A percentile compares a stretch with the other conserved stretches of the same genome.
Evolutionary conservation across 2,329 filamentous ascomycete genomes (phyloP).

Genomic region (Aspergillus neotritici): DNA sequence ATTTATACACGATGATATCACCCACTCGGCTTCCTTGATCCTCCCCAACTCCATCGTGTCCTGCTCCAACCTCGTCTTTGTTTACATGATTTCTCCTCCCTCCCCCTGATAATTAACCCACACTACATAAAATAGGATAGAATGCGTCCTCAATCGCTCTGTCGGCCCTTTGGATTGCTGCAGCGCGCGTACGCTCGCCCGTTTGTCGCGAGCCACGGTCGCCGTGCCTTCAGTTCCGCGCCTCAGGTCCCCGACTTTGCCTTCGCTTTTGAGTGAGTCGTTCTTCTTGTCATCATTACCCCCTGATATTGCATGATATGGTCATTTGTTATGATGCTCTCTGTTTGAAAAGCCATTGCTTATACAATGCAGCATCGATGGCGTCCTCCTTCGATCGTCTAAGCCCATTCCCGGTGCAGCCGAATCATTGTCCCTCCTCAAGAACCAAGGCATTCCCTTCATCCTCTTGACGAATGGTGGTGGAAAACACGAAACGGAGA

Average conservation of each 20-base stretch:
- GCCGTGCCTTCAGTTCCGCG: slow-evolving; percentile 22
- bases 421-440: slow-evolving; percentile 66
- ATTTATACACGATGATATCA: no score
- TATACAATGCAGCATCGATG: slow-evolving; percentile 63
- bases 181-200: slow-evolving; percentile 19
- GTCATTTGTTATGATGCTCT: no score
- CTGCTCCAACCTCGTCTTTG: not conserved
- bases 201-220: slow-evolving; percentile 13
- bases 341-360: no score
- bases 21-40: no score
- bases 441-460: slow-evolving; percentile 73
- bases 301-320: no score
- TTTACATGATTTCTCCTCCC: not conserved
- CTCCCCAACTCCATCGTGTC: no score
- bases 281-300: not conserved
- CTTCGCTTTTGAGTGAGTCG: slow-evolving; percentile 43
- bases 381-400: slow-evolving; percentile 81
- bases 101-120: not conserved
- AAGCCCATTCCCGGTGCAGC: slow-evolving; percentile 72
- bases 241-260: slow-evolving; percentile 36
- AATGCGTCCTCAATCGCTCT: slow-evolving; percentile 24
- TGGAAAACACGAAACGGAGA: slow-evolving; percentile 71
- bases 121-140: not conserved
- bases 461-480: slow-evolving; percentile 95
- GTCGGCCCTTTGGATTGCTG: slow-evolving; percentile 23